Conservation (phyloP, 768 basidiomycete genomes). For the Auriscalpium orientale region DNA sequence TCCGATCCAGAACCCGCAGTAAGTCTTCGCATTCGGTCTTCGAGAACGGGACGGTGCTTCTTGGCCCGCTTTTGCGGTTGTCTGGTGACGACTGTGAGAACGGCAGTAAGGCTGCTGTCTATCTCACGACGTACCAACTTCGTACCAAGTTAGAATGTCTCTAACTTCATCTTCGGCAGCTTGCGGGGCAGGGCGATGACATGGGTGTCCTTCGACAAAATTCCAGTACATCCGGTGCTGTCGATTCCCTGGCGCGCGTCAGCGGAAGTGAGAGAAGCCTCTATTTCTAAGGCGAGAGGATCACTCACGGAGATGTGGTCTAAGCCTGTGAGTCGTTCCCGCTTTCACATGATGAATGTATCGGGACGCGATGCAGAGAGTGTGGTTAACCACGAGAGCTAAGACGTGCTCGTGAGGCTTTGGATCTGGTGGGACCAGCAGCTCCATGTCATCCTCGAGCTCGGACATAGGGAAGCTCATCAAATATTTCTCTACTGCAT, state of each 20-base stretch:
- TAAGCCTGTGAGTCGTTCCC: neutral
- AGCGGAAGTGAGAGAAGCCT: too few species aligned
- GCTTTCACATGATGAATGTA: constrained; percentile 16
- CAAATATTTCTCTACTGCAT: constrained; percentile 23
- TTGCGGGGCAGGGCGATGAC: constrained; percentile 34
- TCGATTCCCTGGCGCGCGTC: neutral
- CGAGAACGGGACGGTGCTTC: constrained; percentile 44
- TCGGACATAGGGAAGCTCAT: constrained; percentile 22
- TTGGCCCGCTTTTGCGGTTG: constrained; percentile 38
- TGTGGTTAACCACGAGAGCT: constrained; percentile 39
- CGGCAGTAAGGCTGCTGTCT: neutral
- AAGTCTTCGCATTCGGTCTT: constrained; percentile 47
- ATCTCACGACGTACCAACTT: constrained; percentile 25
- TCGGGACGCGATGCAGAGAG: constrained; percentile 39
- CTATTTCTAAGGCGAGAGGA: neutral
- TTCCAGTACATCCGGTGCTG: constrained; percentile 45
- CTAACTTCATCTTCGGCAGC: constrained; percentile 37
- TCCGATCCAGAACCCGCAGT: constrained; percentile 22
- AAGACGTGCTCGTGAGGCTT: constrained; percentile 21
- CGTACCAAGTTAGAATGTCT: constrained; percentile 45
- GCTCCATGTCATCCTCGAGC: constrained; percentile 37
- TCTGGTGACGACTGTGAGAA: constrained; percentile 28
- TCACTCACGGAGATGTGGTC: constrained; percentile 15
- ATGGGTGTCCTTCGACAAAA: constrained; percentile 41
- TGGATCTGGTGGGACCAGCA: constrained; percentile 29